A percentile compares a stretch with the other conserved stretches of the same genome.
phyloP scores from a whole-genome alignment of 1,284 basidiomycete genomes.

The Cutaneotrichosporon mucoides region DNA sequence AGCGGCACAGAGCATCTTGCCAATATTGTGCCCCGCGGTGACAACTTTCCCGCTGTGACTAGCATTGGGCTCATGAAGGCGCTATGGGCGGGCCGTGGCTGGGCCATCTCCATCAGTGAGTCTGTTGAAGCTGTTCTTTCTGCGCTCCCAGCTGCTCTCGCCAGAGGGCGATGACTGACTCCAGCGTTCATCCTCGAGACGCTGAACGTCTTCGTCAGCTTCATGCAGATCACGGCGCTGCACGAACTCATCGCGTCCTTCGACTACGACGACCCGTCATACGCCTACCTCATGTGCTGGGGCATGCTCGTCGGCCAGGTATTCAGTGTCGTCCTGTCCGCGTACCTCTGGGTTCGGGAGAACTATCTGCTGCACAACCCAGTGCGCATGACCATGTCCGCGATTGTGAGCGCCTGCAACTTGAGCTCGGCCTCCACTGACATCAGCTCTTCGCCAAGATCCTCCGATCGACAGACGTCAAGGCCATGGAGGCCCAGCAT shows the following conservation, averaged over 20 bases:
- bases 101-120: slow-evolving; percentile 30
- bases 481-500: slow-evolving; percentile 42
- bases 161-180: neutral
- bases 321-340: slow-evolving; percentile 27
- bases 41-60: slow-evolving; percentile 20
- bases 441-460: slow-evolving; percentile 46
- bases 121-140: no score
- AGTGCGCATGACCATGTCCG: slow-evolving; percentile 35
- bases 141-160: no score
- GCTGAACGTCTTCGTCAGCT: slow-evolving; percentile 28
- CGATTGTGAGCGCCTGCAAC: slow-evolving; percentile 28
- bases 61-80: slow-evolving; percentile 28
- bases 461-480: slow-evolving; percentile 39
- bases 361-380: slow-evolving; percentile 44
- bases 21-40: slow-evolving; percentile 8
- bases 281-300: slow-evolving; percentile 46
- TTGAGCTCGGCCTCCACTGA: neutral
- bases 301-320: slow-evolving; percentile 40
- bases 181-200: slow-evolving; percentile 36
- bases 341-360: slow-evolving; percentile 38
- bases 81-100: slow-evolving; percentile 33
- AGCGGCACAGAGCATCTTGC: slow-evolving; percentile 11
- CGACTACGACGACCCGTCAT: slow-evolving; percentile 29
- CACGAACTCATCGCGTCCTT: slow-evolving; percentile 42
- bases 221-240: slow-evolving; percentile 34